Evolutionary conservation across 257 asterid genomes (phyloP), one percentile per base, ranked within the genome.

Genomic region (Plectranthus barbatus): DNA sequence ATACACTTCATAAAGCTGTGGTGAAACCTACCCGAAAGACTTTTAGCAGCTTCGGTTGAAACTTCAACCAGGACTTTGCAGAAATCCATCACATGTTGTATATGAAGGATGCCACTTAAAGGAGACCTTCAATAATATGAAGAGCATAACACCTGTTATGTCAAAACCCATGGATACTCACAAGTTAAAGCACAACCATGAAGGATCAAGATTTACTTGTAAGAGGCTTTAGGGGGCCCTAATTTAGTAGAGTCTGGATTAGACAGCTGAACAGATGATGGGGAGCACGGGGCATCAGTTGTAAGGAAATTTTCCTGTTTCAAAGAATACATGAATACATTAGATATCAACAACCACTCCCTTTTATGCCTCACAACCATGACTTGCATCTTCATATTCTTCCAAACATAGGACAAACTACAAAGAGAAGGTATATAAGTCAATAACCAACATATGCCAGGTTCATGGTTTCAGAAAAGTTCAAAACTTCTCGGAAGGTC

Each of bases 11-110:
- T n/a, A n/a, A n/a, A n/a, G n/a, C n/a, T n/a, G n/a, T n/a, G n/a
- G n/a, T n/a, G n/a, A n/a, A 50, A 66, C 20, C 18, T 62, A 81
- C 94, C 87, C 73, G 87, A 42, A 64, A 68, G 33, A 34, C 55
- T 56, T 63, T 71, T 79, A 34, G 89, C 83, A 67, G 85, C 80
- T 79, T n/a, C 83, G 48, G 70, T 73, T 37, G 96, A 77, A 65
- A 79, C 74, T 64, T 74, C 72, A 26, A 87, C 84, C 73, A 87
- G 72, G 67, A 34, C 71, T 33, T 74, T 48, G 74, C 94, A 85
- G 63, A 88, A 68, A 69, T 81, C 84, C 70, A 65, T 40, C 74
- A 88, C 77, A 44, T 81, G 74, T n/a, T n/a, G n/a, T n/a, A 56
- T 40, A 50, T 74, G 85, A 72, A 85, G 84, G n/a, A n/a, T n/a